Evolutionary conservation across 2,329 filamentous ascomycete genomes (phyloP).

Genomic region (Aspergillus cejpii): DNA sequence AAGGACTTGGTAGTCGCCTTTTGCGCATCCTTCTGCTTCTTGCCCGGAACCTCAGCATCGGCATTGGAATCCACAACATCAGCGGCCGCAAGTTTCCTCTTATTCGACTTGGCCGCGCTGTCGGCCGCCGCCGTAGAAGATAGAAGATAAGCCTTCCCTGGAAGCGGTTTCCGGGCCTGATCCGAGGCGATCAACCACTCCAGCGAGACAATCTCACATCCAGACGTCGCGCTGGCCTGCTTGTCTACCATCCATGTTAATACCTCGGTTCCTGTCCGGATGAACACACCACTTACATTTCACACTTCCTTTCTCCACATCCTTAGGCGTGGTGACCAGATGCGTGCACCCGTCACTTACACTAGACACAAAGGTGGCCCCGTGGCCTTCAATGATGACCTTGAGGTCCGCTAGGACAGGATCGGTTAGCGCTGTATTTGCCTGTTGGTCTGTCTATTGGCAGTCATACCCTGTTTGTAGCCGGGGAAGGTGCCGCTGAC

Average conservation of each 20-base stretch:
- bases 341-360: slow-evolving; percentile 34
- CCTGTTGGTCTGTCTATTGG: no score
- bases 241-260: slow-evolving; percentile 24
- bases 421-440: slow-evolving; percentile 7
- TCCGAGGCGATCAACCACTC: slow-evolving; percentile 58
- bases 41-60: slow-evolving; percentile 16
- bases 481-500: slow-evolving; percentile 56
- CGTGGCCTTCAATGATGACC: slow-evolving; percentile 28
- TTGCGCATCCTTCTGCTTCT: slow-evolving; percentile 43
- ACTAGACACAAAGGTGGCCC: slow-evolving; percentile 29
- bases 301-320: slow-evolving; percentile 30
- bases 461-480: slow-evolving; percentile 46
- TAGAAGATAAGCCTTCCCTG: slow-evolving; percentile 38
- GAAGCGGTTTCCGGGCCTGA: slow-evolving; percentile 35
- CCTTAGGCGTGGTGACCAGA: slow-evolving; percentile 33
- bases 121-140: slow-evolving; percentile 6
- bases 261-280: no score
- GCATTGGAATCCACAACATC: slow-evolving; percentile 2
- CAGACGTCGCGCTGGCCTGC: slow-evolving; percentile 44
- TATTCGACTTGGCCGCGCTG: slow-evolving; percentile 27
- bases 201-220: slow-evolving; percentile 51
- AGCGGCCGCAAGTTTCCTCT: slow-evolving; percentile 25
- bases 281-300: slow-evolving; percentile 38
- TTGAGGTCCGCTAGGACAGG: slow-evolving; percentile 26
- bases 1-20: slow-evolving; percentile 39